Conservation (phyloP, 2,329 filamentous ascomycete species). For the Pseudogymnoascus pannorum region DNA sequence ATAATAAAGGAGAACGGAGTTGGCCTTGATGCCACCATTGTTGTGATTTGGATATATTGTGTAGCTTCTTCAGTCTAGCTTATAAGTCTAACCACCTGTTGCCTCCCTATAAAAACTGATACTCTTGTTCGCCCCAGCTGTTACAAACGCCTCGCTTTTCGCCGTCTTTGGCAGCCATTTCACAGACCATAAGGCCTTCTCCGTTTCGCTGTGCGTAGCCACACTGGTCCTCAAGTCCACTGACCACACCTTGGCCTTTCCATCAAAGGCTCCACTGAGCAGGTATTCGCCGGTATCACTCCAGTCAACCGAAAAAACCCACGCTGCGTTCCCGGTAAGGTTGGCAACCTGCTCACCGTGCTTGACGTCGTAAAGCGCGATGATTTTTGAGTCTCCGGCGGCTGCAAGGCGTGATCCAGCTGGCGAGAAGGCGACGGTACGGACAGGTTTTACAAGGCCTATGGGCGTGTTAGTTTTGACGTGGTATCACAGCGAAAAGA, state of each 20-base stretch:
- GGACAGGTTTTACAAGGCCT: conserved; percentile 82
- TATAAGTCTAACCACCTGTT: conserved; percentile 44
- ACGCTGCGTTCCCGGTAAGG: conserved; percentile 69
- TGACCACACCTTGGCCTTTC: conserved; percentile 94
- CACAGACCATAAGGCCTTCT: conserved; percentile 75
- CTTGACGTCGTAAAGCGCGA: conserved; percentile 84
- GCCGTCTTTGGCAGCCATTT: conserved; percentile 71
- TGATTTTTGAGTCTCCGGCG: conserved; percentile 79
- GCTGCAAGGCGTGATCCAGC: conserved; percentile 78
- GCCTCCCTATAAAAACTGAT: conserved; percentile 81
- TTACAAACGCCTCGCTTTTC: conserved; percentile 64
- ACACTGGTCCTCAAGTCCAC: conserved; percentile 78
- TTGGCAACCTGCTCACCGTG: conserved; percentile 91
- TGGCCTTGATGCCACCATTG: no score
- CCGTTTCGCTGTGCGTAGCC: conserved; percentile 87
- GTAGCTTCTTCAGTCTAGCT: not conserved
- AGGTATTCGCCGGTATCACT: conserved; percentile 88
- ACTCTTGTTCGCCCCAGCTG: conserved; percentile 67
- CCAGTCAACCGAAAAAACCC: conserved; percentile 91
- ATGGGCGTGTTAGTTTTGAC: not conserved
- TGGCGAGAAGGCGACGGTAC: conserved; percentile 81
- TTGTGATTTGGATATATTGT: conserved; percentile 6
- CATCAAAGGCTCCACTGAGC: conserved; percentile 80
- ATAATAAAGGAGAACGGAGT: not conserved
- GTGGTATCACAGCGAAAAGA: not conserved